Base-by-base conservation (phyloP, 495 filamentous ascomycete genomes). In the Xylaria flabelliformis region DNA sequence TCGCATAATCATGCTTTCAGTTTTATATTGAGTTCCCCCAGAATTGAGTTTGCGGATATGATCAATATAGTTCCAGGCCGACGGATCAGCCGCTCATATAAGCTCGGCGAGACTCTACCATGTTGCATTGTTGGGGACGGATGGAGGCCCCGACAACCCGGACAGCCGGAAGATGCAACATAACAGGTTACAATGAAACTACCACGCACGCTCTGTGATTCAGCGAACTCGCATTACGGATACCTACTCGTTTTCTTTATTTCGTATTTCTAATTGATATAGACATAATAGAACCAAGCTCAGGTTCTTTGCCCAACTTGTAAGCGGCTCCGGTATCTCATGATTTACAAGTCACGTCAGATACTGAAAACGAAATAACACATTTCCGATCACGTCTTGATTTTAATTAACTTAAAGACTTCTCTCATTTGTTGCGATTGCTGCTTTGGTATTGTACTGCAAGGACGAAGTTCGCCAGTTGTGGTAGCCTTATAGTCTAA, bases 141-240 rank as follows among this genome's bases (percentile, higher is more conserved):
- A 32, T 66, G 15, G 41, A 19, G 6, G 8, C 32, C 46, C 64
- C 39, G 46, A 66, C 46, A 53, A 46, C 64, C 64, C 64, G 64
- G 46, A 66, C 46, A 66, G 29, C 46, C 64, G 64, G 46, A 39
- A 26, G 32, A 66, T 66, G 64, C 26, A 53, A 51, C 64, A 53
- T 24, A 44, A 42, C 46, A 7, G 21, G 19, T n/a, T 50, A 19
- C 29, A 29, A 41, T 41, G 6, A 42, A 41, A 42, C 13, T 42
- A 26, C 59, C 36, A 63, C 26, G 36, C 36, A 17, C 4, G 39
- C 21, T 26, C 39, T 26, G 1, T 26, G 13, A 24, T 9, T 17
- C 9, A 44, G 59, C 59, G 21, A 34, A 8, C n/a, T 64, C 42
- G 42, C n/a, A n/a, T n/a, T 5, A 64, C 42, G 10, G 21, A 6